Percentiles rank a stretch among this genome's conserved stretches.
phyloP scores from a whole-genome alignment of 2,329 filamentous ascomycete genomes.

The Taxawa tesnikishii region DNA sequence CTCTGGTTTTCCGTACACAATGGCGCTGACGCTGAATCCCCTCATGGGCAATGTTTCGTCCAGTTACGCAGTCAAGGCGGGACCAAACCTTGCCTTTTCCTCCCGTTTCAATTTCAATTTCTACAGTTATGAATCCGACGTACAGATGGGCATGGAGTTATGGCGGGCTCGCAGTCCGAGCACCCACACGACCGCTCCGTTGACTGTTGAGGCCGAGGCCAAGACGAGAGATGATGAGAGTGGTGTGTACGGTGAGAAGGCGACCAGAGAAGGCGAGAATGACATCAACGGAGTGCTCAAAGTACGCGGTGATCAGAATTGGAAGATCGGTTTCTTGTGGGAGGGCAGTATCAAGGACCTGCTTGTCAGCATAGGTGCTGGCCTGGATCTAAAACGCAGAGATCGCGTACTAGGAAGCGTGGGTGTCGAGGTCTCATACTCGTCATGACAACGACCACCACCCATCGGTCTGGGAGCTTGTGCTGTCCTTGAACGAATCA shows the following conservation, averaged over 20 bases:
- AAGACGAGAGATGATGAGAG: constrained; percentile 9
- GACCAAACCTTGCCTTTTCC: constrained; percentile 69
- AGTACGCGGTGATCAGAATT: constrained; percentile 76
- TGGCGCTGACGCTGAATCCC: constrained; percentile 85
- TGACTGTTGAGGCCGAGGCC: too few species aligned
- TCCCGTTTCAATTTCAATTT: constrained; percentile 95
- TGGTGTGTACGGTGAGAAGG: constrained; percentile 10
- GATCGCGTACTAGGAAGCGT: constrained; percentile 68
- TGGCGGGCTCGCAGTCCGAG: constrained; percentile 51
- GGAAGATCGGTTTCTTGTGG: constrained; percentile 78
- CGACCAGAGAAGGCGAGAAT: constrained; percentile 34
- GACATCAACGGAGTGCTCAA: constrained; percentile 81
- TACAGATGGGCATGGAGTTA: constrained; percentile 82
- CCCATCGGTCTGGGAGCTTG: too few species aligned
- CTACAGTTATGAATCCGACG: constrained; percentile 93
- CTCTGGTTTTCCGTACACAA: constrained; percentile 79
- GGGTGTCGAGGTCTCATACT: constrained; percentile 72
- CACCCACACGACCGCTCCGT: neutral
- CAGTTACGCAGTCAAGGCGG: constrained; percentile 83
- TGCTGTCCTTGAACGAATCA: too few species aligned
- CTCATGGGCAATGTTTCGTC: constrained; percentile 88
- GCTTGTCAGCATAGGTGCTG: constrained; percentile 80
- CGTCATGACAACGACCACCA: constrained; percentile 53
- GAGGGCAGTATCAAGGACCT: constrained; percentile 87
- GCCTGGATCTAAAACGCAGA: constrained; percentile 63